Evolutionary conservation across 2,329 filamentous ascomycete genomes (phyloP).

Genomic region (Chaetomium olivaceum): DNA sequence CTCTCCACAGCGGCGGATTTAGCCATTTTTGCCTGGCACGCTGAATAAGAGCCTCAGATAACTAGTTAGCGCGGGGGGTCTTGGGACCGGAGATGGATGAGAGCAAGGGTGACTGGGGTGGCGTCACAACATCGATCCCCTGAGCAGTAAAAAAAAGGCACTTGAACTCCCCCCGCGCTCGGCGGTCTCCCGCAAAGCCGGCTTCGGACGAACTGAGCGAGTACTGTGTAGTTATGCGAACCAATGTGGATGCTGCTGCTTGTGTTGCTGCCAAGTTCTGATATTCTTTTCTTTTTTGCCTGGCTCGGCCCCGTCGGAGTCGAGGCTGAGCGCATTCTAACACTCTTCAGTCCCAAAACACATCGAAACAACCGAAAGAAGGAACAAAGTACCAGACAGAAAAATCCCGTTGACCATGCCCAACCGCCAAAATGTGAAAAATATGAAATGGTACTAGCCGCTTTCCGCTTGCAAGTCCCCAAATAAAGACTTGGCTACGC

Average conservation of each 20-base stretch:
- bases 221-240: no score
- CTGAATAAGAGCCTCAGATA: slow-evolving; percentile 26
- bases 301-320: not conserved
- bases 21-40: slow-evolving; percentile 19
- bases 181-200: not conserved
- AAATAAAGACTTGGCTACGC: slow-evolving; percentile 3
- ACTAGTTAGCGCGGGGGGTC: slow-evolving; percentile 21
- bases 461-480: slow-evolving; percentile 11
- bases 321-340: slow-evolving; percentile 22
- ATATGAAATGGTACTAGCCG: slow-evolving; percentile 19
- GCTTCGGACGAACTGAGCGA: slow-evolving; percentile 20
- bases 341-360: slow-evolving; percentile 24
- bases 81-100: not conserved
- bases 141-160: not conserved
- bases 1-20: slow-evolving; percentile 25
- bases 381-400: slow-evolving; percentile 21
- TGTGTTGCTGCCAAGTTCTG: slow-evolving; percentile 6
- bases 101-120: not conserved
- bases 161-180: not conserved
- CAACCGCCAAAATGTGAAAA: slow-evolving; percentile 23
- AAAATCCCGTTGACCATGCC: slow-evolving; percentile 29
- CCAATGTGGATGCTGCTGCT: not conserved
- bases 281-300: slow-evolving; percentile 8
- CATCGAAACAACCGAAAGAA: slow-evolving; percentile 11
- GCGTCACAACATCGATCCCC: not conserved